Base-by-base conservation (phyloP, 2,329 filamentous ascomycete species). In the Sordariomycetes sp. region DNA sequence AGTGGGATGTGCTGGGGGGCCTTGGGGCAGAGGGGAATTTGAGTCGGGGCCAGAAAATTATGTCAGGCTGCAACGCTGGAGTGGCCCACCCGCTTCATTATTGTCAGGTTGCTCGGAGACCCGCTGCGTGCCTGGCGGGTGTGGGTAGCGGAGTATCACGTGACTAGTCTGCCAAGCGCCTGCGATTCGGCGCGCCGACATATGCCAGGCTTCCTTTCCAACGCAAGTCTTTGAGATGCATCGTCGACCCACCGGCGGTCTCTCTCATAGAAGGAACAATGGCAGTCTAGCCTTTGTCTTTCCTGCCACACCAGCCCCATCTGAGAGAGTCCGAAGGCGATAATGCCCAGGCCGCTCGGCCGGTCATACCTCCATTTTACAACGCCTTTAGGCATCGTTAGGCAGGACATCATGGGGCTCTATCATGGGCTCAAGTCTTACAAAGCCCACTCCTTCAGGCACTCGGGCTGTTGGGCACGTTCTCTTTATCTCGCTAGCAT, bases 21-120 rank as follows among this genome's bases (percentile, higher is more conserved):
- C 55, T 51, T 57, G 55, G 55, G 55, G 55, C 55, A 57, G 55
- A 50, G 20, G 43, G 25, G 25, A 57, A 57, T 35, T 28, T 35
- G 50, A 55, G 50, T 22, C 24, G 22, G 35, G 24, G 34, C 32
- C 22, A 57, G 46, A 57, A 57, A 57, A 57, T 57, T 57, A 57
- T 57, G 55, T 57, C 55, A 57, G 55, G 55, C 55, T 57, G 22
- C 55, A 57, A 24, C 22, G 20, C 3, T 20, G 46, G 37, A 43
- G 37, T 16, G 14, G 8, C 28, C 28, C 28, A 8, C 40, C 40
- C n/a, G 40, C 20, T 11, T 11, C 20, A 50, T 20, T 6, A 50
- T 24, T 24, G 46, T 32, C 28, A 32, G 46, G 46, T 50, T 50
- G 46, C 46, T 50, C 11, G 20, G 46, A 24, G 46, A 50, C 46